Evolutionary conservation across 192 early-diverging fungal species (phyloP).

Genomic region (Dissophora ornata): DNA sequence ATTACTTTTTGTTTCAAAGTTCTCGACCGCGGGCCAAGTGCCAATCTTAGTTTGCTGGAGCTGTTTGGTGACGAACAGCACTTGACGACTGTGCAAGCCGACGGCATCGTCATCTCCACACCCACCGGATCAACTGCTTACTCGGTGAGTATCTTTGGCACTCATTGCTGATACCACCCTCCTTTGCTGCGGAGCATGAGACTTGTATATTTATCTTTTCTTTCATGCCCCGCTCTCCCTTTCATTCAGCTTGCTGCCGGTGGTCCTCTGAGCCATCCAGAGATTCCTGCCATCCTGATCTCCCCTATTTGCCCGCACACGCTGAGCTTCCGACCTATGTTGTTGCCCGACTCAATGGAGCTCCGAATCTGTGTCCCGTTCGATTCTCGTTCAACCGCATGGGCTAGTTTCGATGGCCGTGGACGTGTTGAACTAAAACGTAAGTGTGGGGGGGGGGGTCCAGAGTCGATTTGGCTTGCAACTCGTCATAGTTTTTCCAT

Average conservation of each 20-base stretch:
- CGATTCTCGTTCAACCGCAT: constrained; percentile 88
- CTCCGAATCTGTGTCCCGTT: constrained; percentile 86
- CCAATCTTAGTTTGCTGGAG: constrained; percentile 90
- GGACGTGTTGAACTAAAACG: constrained; percentile 87
- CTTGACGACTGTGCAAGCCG: constrained; percentile 95
- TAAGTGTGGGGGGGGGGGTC: constrained; percentile 21
- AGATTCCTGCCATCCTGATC: constrained; percentile 91
- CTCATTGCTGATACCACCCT: too few species aligned
- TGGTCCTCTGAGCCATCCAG: constrained; percentile 94
- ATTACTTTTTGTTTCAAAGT: constrained; percentile 54
- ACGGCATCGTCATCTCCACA: constrained; percentile 94
- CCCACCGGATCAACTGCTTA: constrained; percentile 95
- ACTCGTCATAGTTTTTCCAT: too few species aligned
- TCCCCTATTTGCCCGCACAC: constrained; percentile 96
- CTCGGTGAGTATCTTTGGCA: constrained; percentile 65
- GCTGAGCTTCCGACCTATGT: constrained; percentile 95
- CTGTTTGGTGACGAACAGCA: constrained; percentile 89
- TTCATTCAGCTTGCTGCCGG: constrained; percentile 93
- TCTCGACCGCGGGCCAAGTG: constrained; percentile 92
- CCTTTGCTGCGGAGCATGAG: too few species aligned
- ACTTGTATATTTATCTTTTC: too few species aligned
- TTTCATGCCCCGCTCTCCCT: too few species aligned
- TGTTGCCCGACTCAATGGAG: constrained; percentile 94
- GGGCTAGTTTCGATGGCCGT: constrained; percentile 95
- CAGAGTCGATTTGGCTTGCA: too few species aligned